phyloP scores from a whole-genome alignment of 805 yeast species.

The Maudiozyma bulderi region DNA sequence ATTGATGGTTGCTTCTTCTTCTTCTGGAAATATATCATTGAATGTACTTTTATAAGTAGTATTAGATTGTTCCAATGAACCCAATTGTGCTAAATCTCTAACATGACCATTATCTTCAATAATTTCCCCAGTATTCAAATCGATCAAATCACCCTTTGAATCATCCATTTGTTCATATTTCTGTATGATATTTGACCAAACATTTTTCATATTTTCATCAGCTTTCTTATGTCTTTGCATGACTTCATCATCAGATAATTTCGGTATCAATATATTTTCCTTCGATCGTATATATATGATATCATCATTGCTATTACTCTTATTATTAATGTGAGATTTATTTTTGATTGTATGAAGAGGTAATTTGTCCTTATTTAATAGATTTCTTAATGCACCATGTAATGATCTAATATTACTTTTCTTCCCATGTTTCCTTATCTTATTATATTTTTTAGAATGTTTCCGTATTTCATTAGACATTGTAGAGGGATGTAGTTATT shows the following conservation, averaged over 20 bases:
- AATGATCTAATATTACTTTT: slow-evolving; percentile 1
- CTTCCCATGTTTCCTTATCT: background rate
- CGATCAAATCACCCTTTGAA: slow-evolving; percentile 53
- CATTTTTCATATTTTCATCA: slow-evolving; percentile 27
- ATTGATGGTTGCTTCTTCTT: background rate
- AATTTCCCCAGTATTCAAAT: slow-evolving; percentile 53
- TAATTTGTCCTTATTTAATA: slow-evolving; percentile 9
- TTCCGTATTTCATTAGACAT: too few species aligned
- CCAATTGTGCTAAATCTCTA: slow-evolving; percentile 30
- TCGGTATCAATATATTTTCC: slow-evolving; percentile 25
- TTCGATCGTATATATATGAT: slow-evolving; percentile 25
- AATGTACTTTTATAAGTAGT: slow-evolving; percentile 17
- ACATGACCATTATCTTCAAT: slow-evolving; percentile 64
- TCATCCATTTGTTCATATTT: slow-evolving; percentile 43
- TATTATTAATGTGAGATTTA: background rate
- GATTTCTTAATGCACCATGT: slow-evolving; percentile 12
- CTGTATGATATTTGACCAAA: slow-evolving; percentile 45
- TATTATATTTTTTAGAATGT: background rate
- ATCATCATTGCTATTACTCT: slow-evolving; percentile 5
- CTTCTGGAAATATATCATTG: slow-evolving; percentile 13
- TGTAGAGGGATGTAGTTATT: too few species aligned
- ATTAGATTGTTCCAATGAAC: background rate
- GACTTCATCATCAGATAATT: slow-evolving; percentile 27
- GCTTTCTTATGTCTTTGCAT: slow-evolving; percentile 28
- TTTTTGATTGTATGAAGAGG: background rate